Base-by-base conservation (phyloP, 1,284 basidiomycete genomes). In the Trametes pubescens region DNA sequence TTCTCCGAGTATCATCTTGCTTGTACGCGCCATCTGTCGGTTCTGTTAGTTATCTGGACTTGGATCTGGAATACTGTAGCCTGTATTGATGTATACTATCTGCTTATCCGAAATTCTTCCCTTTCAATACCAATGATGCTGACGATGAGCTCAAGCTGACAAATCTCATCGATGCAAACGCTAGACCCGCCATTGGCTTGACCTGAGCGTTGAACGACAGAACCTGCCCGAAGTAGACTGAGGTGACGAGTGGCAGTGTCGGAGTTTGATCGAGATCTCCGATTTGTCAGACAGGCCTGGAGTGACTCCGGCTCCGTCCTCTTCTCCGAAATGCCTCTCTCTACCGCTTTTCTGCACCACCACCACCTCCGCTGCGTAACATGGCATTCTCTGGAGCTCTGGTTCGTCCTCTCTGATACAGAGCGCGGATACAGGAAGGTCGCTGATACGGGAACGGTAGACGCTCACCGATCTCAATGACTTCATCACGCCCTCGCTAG, bases 401-500 rank as follows among this genome's bases (percentile, higher is more conserved):
- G 69, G 93, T 93, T 75, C 65, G 91, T 82, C n/a, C 1, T n/a
- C 46, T 32, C 14, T 37, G 54, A 18, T 1, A 7, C 2, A 16
- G 21, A 58, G 47, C 26, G 58, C 59, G 32, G 44, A 46, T 4
- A 16, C 21, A 14, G 21, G 51, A 65, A 24, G 38, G 34, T 47
- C 11, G 35, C 40, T 53, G 57, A 47, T 49, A 44, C 32, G 26
- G 13, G 29, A 51, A 32, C 16, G 24, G 26, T 72, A 94, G 93
- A 94, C 92, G 10, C 80, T 98, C 40, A 96, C 95, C 21, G 97
- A 99, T 77, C 86, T 99, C 51, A 99, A 99, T 78, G 98, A 99
- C 81, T 99, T 97, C 77, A 93, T 99, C 54, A 95, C 95, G 0
- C 98, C 98, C 3, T 94, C 96, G 1, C 97, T 99, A 81, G 92